Conservation (phyloP, 331 rosid species). For the Quercus tomentella region DNA sequence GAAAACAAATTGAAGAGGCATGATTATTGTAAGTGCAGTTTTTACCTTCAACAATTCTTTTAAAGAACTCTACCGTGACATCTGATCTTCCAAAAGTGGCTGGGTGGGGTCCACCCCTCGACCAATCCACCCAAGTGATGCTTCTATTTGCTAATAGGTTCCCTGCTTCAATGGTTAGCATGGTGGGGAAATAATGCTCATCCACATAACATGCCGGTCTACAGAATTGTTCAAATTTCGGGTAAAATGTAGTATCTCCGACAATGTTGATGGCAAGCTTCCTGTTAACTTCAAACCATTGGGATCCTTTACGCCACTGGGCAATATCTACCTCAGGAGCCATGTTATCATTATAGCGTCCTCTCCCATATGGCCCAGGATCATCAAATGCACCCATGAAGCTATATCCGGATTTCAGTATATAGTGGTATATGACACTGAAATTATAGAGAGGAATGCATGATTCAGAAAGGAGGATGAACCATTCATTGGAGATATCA, state of each 20-base stretch:
- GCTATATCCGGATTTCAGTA: conserved; percentile 66
- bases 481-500: conserved; percentile 82
- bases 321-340: conserved; percentile 60
- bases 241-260: conserved; percentile 50
- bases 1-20: conserved; percentile 55
- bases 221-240: conserved; percentile 62
- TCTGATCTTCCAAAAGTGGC: conserved; percentile 77
- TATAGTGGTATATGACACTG: conserved; percentile 45
- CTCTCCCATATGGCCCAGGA: conserved; percentile 81
- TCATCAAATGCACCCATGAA: conserved; percentile 75
- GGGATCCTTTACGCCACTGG: conserved; percentile 93
- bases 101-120: conserved; percentile 93
- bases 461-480: conserved; percentile 79
- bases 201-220: conserved; percentile 82
- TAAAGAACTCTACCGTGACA: conserved; percentile 48
- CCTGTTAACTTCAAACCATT: conserved; percentile 84
- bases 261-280: conserved; percentile 68
- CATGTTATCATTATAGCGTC: conserved; percentile 71
- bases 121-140: conserved; percentile 97
- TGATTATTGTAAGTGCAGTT: conserved; percentile 53
- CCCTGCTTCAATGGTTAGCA: conserved; percentile 68
- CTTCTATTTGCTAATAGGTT: conserved; percentile 67
- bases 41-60: conserved; percentile 29
- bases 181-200: conserved; percentile 95
- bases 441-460: conserved; percentile 92